Evolutionary conservation across 1,284 basidiomycete genomes (phyloP), one percentile per base, ranked within the genome.

Genomic region (Naganishia sp.): DNA sequence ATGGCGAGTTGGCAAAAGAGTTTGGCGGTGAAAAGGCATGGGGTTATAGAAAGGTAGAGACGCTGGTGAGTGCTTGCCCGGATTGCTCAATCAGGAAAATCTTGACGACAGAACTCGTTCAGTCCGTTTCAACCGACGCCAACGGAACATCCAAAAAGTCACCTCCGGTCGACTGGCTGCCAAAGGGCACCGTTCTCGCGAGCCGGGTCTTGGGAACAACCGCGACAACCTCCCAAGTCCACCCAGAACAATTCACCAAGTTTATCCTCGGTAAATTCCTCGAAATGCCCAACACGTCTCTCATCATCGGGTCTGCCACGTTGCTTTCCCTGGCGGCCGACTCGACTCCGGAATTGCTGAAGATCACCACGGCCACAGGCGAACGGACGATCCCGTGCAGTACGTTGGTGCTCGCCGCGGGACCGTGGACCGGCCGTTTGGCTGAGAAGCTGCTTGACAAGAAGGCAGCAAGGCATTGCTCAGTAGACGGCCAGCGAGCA

Each of bases 401-500:
- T 78, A 48, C 64, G 74, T 74, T 94, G 59, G 82, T 95, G 42
- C 77, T 96, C 63, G 85, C 88, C 36, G 89, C 90, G 13, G 93
- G 93, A 15, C 90, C 91, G 1, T 97, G 94, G 94, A 91, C 92
- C 0, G 85, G 90, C 0, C 74, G 75, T 52, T 80, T 87, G 9
- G 80, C 85, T 46, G 70, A 74, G 25, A 75, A 81, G 63, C 79
- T 88, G 28, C 55, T 66, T 6, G 42, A 50, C 28, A 18, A n/a
- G 25, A 36, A 48, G 5, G 50, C 36, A 28, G 52, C 49, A 4
- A 25, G 42, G 28, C 39, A 28, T 81, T 23, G 80, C 80, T 11
- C 72, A 77, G 6, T 75, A 75, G 52, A 67, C 78, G 18, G 76
- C 70, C 46, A 75, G 42, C 74, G 83, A 54, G 84, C 83, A 3